phyloP scores from a whole-genome alignment of 345 rosid genomes.

The Pugionium dolabratum region DNA sequence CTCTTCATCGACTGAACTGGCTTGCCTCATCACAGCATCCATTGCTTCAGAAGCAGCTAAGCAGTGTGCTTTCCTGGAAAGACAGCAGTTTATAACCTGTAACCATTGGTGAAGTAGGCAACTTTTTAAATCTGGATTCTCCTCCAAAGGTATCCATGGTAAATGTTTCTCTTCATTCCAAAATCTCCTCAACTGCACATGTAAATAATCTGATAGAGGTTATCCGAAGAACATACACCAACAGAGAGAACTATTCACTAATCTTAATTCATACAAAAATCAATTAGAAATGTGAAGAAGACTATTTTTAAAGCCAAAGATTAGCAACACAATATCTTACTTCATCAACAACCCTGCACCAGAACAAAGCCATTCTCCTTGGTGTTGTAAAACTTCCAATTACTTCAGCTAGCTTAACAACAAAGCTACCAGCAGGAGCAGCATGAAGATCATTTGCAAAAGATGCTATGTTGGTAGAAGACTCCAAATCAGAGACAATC shows the following conservation, averaged over 20 bases:
- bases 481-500: conserved; percentile 51
- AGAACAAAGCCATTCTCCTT: conserved; percentile 75
- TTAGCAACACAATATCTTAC: conserved; percentile 50
- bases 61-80: conserved; percentile 71
- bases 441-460: conserved; percentile 81
- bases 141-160: conserved; percentile 78
- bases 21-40: conserved; percentile 65
- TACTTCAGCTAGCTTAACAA: conserved; percentile 89
- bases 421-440: conserved; percentile 74
- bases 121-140: conserved; percentile 76
- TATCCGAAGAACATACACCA: conserved; percentile 9
- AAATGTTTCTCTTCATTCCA: conserved; percentile 75
- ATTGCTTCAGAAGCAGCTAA: conserved; percentile 62
- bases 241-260: conserved; percentile 1
- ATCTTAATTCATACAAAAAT: background rate
- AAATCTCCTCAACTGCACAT: conserved; percentile 72
- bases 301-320: conserved; percentile 7
- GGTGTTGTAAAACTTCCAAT: conserved; percentile 83
- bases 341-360: conserved; percentile 80
- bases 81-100: conserved; percentile 90
- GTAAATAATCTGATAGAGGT: conserved; percentile 26
- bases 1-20: conserved; percentile 48
- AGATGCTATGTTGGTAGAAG: conserved; percentile 41
- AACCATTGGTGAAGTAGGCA: conserved; percentile 83
- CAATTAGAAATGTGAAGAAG: conserved; percentile 14